Evolutionary conservation across 179 eudicot species (phyloP), one percentile per base, ranked within the genome.

Genomic region (Dionaea muscipula): DNA sequence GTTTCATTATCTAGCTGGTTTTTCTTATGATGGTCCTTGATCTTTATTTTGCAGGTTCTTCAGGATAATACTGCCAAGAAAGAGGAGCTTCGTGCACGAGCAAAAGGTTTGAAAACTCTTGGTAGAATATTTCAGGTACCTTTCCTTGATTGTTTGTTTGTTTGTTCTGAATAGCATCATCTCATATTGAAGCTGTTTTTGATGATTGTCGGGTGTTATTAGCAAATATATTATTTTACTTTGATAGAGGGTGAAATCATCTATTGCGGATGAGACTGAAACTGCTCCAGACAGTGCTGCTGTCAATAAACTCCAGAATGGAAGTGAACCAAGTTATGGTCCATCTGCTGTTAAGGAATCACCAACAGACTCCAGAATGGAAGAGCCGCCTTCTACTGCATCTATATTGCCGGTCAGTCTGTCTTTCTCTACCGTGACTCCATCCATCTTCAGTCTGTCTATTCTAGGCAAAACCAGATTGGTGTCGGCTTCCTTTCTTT

Each of bases 41-140:
- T 10, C 33, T 60, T 20, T 33, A 48, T 53, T 61, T 37, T 33
- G 48, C 62, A 91, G 98, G 95, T 84, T 68, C 91, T 91, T 56
- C 95, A 87, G 72, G 98, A 91, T 62, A 82, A 41, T 71, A 80
- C 31, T 64, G 84, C 66, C 46, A 87, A 74, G 71, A 91, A 71
- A 72, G 98, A 91, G 74, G 98, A 91, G 65, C 91, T 87, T 14
- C 91, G 94, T 54, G 78, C 77, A 31, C 78, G 98, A 59, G 98
- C 96, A 18, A 87, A 84, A 79, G 98, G 91, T 19, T 80, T 91
- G 68, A 91, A 82, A 67, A 75, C 84, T 61, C 83, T 91, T 54
- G 98, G 98, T 19, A 87, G 79, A 76, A 87, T 87, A 60, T 87
- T 91, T 63, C 95, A 91, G 91, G 98, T 80, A 53, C 44, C 36